Conservation (phyloP, 2,329 filamentous ascomycete species). For the Fusarium sp. region DNA sequence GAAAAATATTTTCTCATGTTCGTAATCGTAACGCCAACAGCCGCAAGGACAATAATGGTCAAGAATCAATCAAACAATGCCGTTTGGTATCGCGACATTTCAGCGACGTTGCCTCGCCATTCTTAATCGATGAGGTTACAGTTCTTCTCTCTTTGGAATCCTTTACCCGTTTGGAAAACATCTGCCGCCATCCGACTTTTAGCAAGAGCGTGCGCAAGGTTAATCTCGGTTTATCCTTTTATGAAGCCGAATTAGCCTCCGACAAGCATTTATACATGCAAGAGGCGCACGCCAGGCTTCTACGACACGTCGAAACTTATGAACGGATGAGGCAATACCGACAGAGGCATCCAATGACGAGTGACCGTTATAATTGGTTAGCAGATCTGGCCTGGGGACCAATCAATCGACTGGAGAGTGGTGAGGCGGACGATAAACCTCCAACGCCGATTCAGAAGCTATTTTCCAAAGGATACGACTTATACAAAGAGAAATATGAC, state of each 20-base stretch:
- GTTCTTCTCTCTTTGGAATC: neutral
- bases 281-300: neutral
- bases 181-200: neutral
- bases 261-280: constrained; percentile 1
- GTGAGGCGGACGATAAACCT: neutral
- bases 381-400: neutral
- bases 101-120: neutral
- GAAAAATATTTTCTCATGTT: neutral
- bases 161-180: neutral
- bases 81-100: constrained; percentile 9
- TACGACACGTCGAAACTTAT: constrained; percentile 3
- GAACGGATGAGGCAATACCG: neutral
- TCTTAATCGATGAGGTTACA: neutral
- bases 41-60: neutral
- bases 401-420: neutral
- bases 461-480: neutral
- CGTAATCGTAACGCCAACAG: neutral
- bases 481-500: neutral
- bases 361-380: neutral
- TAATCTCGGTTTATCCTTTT: neutral
- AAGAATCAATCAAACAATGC: neutral
- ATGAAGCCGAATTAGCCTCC: constrained; percentile 1
- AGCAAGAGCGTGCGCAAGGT: constrained; percentile 4
- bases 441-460: constrained; percentile 7
- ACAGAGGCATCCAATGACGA: neutral